Evolutionary conservation across 1,139 yeast genomes (phyloP).

Genomic region (Suhomyces wounanorum): DNA sequence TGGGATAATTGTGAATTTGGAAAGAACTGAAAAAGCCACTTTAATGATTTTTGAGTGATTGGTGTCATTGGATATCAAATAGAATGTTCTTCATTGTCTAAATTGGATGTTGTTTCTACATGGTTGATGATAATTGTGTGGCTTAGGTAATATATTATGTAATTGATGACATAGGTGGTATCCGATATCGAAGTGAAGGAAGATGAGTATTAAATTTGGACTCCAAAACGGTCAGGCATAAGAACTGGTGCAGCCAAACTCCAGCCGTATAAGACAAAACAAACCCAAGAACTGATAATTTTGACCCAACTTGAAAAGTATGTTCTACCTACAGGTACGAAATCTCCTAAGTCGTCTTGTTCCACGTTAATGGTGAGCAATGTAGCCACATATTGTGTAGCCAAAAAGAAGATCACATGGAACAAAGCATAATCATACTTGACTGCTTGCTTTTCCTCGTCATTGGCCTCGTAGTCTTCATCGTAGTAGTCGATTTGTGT

Average conservation of each 20-base stretch:
- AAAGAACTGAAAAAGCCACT: neutral
- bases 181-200: neutral
- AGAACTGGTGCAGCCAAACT: slow-evolving; percentile 86
- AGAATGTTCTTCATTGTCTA: no score
- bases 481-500: slow-evolving; percentile 65
- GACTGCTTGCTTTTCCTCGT: slow-evolving; percentile 67
- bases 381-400: slow-evolving; percentile 97
- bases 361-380: slow-evolving; percentile 88
- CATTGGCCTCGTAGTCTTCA: slow-evolving; percentile 38
- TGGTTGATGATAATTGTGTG: neutral
- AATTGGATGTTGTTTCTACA: neutral
- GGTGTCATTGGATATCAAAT: no score
- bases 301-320: slow-evolving; percentile 95
- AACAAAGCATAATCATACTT: slow-evolving; percentile 87
- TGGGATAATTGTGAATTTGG: neutral
- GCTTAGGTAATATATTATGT: neutral
- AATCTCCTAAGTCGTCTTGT: slow-evolving; percentile 81
- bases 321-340: slow-evolving; percentile 96
- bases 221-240: slow-evolving; percentile 83
- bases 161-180: neutral
- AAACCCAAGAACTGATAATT: slow-evolving; percentile 88
- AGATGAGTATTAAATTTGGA: slow-evolving; percentile 23
- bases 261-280: slow-evolving; percentile 87
- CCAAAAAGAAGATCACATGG: slow-evolving; percentile 88
- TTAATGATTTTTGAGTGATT: no score